These are phyloP conservation scores for Eimeria zaria DNA, from an alignment of 169 alveolate species.

Conservation along the genomic window DNA sequence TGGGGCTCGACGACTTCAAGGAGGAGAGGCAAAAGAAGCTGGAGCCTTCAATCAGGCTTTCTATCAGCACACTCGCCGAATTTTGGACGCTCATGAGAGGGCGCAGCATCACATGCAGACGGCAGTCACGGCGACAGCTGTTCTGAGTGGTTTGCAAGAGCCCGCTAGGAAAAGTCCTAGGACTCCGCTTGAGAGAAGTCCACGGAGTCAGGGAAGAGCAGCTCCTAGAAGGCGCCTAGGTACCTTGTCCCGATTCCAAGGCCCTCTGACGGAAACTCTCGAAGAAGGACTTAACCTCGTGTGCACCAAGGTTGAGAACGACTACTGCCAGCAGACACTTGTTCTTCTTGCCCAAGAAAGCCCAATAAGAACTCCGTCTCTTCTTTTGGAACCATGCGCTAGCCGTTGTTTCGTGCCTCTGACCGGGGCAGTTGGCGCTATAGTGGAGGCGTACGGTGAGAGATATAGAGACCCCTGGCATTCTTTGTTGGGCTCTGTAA, in stretches of 20 bases:
- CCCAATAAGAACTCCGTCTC: conserved; percentile 87
- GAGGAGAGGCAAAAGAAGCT: background rate
- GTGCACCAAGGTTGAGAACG: conserved; percentile 86
- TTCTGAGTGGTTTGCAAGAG: conserved; percentile 37
- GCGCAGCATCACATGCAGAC: conserved; percentile 49
- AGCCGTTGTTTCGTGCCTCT: conserved; percentile 88
- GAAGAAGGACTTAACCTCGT: conserved; percentile 86
- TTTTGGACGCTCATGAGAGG: conserved; percentile 39
- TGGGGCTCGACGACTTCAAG: conserved; percentile 20
- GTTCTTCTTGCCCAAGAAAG: conserved; percentile 86
- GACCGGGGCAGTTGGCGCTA: conserved; percentile 87
- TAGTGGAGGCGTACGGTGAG: conserved; percentile 87
- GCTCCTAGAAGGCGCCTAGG: conserved; percentile 78
- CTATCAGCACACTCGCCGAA: conserved; percentile 37
- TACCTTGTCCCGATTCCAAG: conserved; percentile 81
- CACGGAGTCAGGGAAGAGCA: background rate
- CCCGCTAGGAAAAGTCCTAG: background rate
- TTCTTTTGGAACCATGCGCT: conserved; percentile 87
- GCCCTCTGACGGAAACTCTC: conserved; percentile 86
- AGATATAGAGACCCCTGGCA: conserved; percentile 87
- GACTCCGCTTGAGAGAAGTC: background rate
- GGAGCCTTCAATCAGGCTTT: background rate
- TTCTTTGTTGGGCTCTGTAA: conserved; percentile 85
- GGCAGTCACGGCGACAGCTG: conserved; percentile 49
- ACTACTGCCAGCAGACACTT: conserved; percentile 89